Base-by-base conservation (phyloP, 441 rosid species). In the Eruca vesicaria region DNA sequence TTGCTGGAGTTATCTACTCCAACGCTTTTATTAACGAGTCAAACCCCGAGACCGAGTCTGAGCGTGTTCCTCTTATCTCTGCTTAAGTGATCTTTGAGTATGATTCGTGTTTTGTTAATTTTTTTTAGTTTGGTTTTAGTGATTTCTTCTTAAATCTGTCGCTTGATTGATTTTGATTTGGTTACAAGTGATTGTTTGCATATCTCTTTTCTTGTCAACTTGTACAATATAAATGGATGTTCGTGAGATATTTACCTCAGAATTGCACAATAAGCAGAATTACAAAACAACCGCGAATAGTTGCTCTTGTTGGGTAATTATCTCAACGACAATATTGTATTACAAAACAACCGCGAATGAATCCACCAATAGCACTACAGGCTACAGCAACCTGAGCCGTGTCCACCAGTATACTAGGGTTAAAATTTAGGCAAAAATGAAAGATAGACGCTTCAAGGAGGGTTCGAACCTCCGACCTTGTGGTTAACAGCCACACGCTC, bases 401-500 rank as follows among this genome's bases (percentile, higher is more conserved):
- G n/a, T n/a, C n/a, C n/a, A n/a, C n/a, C n/a, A n/a, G n/a, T n/a
- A n/a, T n/a, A n/a, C n/a, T n/a, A n/a, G n/a, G n/a, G n/a, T n/a
- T n/a, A n/a, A n/a, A n/a, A n/a, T n/a, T n/a, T n/a, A n/a, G 29
- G 4, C 0, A 26, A 26, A 26, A 26, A 26, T 26, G 29, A 26
- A 26, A 26, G 4, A 26, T 0, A 26, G 18, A 16, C 84, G 88
- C 84, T 78, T 76, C 83, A 87, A 55, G 82, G 78, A 87, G 88
- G 86, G 82, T 10, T 87, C 62, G 88, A 86, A 87, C 89, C 84
- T 84, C 79, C 82, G 85, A 85, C 87, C 87, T 82, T 85, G 89
- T 85, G 88, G 86, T 85, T 85, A 85, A 85, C 85, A 87, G 86
- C 88, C 89, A 86, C 88, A 84, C 89, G 88, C 88, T 83, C 88